Evolutionary conservation across 352 stramenopile genomes (phyloP).

Genomic region (Phytophthora tentaculata): DNA sequence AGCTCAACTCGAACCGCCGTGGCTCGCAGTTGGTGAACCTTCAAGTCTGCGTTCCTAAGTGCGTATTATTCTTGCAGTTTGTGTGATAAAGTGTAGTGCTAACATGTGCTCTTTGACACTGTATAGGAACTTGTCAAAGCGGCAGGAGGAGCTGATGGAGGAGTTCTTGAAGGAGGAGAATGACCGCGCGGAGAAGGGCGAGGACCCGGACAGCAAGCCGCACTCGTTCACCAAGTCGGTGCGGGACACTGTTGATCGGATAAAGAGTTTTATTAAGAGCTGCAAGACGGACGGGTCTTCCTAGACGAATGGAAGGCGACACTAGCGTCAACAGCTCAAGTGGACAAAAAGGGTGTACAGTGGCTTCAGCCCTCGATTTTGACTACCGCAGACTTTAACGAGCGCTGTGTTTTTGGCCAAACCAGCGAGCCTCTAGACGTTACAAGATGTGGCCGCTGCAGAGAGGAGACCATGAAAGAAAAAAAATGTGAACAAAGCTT

Average conservation of each 20-base stretch:
- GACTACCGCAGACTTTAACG: constrained; percentile 5
- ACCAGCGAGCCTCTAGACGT: constrained; percentile 30
- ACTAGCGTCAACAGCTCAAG: constrained; percentile 8
- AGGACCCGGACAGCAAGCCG: constrained; percentile 78
- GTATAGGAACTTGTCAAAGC: constrained; percentile 85
- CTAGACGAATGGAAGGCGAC: constrained; percentile 18
- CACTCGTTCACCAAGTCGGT: constrained; percentile 85
- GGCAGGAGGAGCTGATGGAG: constrained; percentile 96
- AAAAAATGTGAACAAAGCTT: constrained; percentile 21
- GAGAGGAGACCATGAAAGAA: constrained; percentile 9
- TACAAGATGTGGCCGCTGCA: constrained; percentile 20
- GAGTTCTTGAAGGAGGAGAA: constrained; percentile 94
- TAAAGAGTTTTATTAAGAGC: constrained; percentile 90
- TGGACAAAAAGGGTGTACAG: constrained; percentile 19
- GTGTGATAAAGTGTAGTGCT: background rate
- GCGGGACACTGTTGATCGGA: constrained; percentile 83
- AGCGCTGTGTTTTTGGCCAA: constrained; percentile 21
- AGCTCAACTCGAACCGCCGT: constrained; percentile 91
- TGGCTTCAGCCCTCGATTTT: constrained; percentile 27
- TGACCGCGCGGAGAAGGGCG: constrained; percentile 65
- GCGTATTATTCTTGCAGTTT: constrained; percentile 34
- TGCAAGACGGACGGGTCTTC: constrained; percentile 45
- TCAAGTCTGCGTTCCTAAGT: constrained; percentile 96
- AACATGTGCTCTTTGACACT: constrained; percentile 4
- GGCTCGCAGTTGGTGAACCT: constrained; percentile 98